A percentile compares a stretch with the other conserved stretches of the same genome.
phyloP scores from a whole-genome alignment of 495 filamentous ascomycete genomes.

The Chaetomium cochliodes region DNA sequence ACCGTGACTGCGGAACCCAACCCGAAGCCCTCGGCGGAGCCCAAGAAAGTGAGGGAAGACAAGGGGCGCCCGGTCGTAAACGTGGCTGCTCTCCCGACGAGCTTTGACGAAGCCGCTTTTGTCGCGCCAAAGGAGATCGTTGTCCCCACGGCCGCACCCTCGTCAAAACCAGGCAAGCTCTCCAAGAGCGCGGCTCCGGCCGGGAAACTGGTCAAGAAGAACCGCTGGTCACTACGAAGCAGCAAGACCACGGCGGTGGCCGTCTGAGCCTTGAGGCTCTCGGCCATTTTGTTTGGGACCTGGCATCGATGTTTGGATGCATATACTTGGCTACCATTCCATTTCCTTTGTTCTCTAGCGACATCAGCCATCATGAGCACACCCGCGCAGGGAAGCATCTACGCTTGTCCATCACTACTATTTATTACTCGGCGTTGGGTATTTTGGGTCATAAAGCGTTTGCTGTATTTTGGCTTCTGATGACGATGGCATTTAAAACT shows the following conservation, averaged over 20 bases:
- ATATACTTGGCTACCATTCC: background rate
- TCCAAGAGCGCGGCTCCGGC: constrained; percentile 23
- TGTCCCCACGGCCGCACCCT: constrained; percentile 8
- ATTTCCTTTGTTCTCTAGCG: constrained; percentile 16
- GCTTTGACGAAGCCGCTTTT: constrained; percentile 25
- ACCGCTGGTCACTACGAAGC: constrained; percentile 30
- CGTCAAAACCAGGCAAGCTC: constrained; percentile 29
- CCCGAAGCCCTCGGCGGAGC: background rate
- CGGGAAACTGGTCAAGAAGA: constrained; percentile 29
- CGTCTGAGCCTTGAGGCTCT: constrained; percentile 13
- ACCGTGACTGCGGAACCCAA: constrained; percentile 17
- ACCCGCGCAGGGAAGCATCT: constrained; percentile 5
- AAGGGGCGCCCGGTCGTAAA: constrained; percentile 15
- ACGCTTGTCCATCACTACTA: constrained; percentile 4
- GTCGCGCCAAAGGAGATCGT: constrained; percentile 19
- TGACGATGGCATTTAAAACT: constrained; percentile 16
- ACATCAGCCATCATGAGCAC: constrained; percentile 11
- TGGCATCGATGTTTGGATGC: background rate
- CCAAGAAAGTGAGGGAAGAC: constrained; percentile 9
- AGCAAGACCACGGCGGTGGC: constrained; percentile 28
- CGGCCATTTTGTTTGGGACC: background rate
- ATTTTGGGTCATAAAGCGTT: constrained; percentile 8
- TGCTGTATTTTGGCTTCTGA: constrained; percentile 12
- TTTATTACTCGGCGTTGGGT: constrained; percentile 9
- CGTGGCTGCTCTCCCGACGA: constrained; percentile 22